These are phyloP conservation scores for Hyphopichia wangnamkhiaoensis DNA, from an alignment of 1,139 yeast species.

Conservation along the genomic window DNA sequence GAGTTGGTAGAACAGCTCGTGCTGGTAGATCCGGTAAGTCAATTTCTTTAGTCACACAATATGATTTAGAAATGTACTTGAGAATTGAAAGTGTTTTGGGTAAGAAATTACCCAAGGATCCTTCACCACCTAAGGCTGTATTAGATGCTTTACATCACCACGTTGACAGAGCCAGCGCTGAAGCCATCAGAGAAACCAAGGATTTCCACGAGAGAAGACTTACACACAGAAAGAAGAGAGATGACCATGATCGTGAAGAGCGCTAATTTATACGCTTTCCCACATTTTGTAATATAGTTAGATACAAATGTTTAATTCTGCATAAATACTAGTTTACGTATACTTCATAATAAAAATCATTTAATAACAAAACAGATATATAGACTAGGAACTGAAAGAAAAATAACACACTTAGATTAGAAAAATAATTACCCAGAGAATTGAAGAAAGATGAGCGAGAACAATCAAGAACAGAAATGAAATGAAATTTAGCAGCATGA, in stretches of 20 bases:
- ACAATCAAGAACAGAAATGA: neutral
- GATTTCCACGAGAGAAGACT: conserved; percentile 57
- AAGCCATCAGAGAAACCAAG: conserved; percentile 83
- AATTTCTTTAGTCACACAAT: conserved; percentile 88
- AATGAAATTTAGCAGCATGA: neutral
- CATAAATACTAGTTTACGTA: neutral
- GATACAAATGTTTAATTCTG: neutral
- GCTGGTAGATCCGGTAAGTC: conserved; percentile 97
- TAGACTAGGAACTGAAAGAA: neutral
- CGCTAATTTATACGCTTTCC: conserved; percentile 17
- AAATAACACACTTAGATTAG: neutral
- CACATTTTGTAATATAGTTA: conserved; percentile 1
- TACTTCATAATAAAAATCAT: neutral
- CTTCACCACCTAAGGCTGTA: conserved; percentile 69
- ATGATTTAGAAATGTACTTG: conserved; percentile 84
- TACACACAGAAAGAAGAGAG: conserved; percentile 35
- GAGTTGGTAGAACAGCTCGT: conserved; percentile 98
- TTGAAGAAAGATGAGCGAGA: neutral
- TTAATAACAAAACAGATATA: neutral
- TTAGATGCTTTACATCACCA: conserved; percentile 80
- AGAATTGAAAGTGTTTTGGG: conserved; percentile 87
- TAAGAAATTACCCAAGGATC: conserved; percentile 79
- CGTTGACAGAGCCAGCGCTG: conserved; percentile 90
- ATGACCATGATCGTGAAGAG: conserved; percentile 51
- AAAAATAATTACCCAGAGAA: neutral